Evolutionary conservation across 2,329 filamentous ascomycete species (phyloP), one percentile per base, ranked within the genome.

Genomic region (Lizonia empirigonia): DNA sequence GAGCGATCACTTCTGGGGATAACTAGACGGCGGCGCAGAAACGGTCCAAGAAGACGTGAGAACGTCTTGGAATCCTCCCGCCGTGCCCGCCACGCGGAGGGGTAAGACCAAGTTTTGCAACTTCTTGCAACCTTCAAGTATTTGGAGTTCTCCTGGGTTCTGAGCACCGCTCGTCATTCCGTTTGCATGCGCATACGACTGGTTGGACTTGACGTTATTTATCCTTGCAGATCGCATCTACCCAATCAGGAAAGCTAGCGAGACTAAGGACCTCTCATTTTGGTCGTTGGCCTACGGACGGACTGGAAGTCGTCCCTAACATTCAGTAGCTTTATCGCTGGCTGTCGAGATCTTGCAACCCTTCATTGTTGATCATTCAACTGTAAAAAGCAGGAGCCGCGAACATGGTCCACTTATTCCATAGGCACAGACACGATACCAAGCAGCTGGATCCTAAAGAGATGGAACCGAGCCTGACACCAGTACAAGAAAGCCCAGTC

Each of bases 61-160:
- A 49, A 53, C 44, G 29, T 40, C 44, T 49, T 53, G 50, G 50
- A 52, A 52, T 35, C 44, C 35, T 40, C 50, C 50, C 50, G 50
- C 30, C 22, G 36, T 32, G 44, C 33, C 50, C 38, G 50, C 44
- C 39, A 59, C 50, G 50, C 54, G 51, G 51, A 48, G 41, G 42
- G 44, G 50, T 26, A 35, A 32, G 44, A 52, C 49, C 42, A 52
- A 47, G 20, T 47, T 52, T 46, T 37, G 44, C 49, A 47, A 46
- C 36, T 27, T 24, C 15, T 4, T 8, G 23, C 10, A 20, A 8
- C 30, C 24, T 15, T 41, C 32, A 37, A 40, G 6, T 30, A 41
- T 15, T 18, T 20, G 26, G 42, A 36, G 20, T 24, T 12, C 7
- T 16, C n/a, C 33, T n/a, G 2, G n/a, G n/a, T 20, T 8, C 19